Base-by-base conservation (phyloP, 2,329 filamentous ascomycete genomes). In the Aspergillus jensenii region DNA sequence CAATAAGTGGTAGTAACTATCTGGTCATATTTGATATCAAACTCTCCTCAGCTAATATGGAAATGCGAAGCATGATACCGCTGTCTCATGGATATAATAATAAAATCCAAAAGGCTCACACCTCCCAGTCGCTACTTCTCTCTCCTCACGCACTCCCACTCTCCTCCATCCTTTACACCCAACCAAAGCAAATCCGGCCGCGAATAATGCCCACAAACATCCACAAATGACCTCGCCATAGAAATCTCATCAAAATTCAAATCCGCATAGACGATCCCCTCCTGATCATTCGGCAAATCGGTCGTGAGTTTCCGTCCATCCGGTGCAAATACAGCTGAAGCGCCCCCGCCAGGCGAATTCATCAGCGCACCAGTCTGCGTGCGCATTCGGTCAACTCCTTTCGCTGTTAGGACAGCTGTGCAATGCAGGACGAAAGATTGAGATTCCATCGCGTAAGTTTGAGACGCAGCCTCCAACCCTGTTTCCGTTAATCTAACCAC, bases 401-500 rank as follows among this genome's bases (percentile, higher is more conserved):
- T 66, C 6, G 79, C 62, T 0, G 73, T 76, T 50, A 83, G 73
- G 3, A 86, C 74, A 0, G 77, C 68, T 0, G 82, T 83, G 48
- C 72, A 72, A 61, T 84, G 82, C 3, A 86, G 75, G 1, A 87
- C 84, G 59, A 81, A 87, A 0, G 80, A 69, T 8, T 76, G 74
- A 2, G 81, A 78, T 65, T 87, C 85, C 8, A 87, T 79, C 1
- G 84, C 84, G 62, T 86, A 85, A 0, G 79, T 77, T 59, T 81
- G 81, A 0, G 82, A 80, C 1, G 84, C 71, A 45, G 51, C 65
- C 76, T 31, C 75, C 75, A 56, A 75, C 78, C 4, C 61, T 59
- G 15, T 6, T 14, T 25, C 15, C 21, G 6, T 21, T 23, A 44
- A 11, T 7, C 21, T 14, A 6, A 21, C 23, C 2, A 45, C 2